These are phyloP conservation scores for Herpetomonas samuelpessoai DNA, from an alignment of 208 protist genomes.

Conservation along the genomic window DNA sequence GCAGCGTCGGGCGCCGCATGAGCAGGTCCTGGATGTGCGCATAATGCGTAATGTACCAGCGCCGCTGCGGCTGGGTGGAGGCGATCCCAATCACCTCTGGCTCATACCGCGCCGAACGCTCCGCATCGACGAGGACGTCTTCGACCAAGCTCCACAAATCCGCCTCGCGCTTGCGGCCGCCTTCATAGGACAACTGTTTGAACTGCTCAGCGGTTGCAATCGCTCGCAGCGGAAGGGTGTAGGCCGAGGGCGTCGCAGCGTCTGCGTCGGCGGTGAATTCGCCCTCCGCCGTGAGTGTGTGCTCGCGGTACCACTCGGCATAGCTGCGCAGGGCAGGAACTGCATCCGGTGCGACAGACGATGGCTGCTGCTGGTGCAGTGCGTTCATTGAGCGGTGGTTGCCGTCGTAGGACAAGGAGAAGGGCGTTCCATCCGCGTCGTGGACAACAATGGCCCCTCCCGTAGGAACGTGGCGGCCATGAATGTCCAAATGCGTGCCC, in stretches of 20 bases:
- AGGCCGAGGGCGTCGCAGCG: background rate
- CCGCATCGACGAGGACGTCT: constrained; percentile 52
- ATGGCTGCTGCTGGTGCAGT: background rate
- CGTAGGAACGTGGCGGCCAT: too few species aligned
- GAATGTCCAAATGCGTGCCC: too few species aligned
- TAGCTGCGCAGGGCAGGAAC: constrained; percentile 24
- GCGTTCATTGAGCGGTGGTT: background rate
- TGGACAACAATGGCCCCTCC: too few species aligned
- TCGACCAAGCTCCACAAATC: constrained; percentile 62
- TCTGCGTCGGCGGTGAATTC: background rate
- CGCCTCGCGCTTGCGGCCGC: constrained; percentile 36
- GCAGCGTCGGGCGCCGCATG: constrained; percentile 48
- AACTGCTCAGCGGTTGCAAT: constrained; percentile 41
- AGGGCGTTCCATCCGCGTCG: too few species aligned
- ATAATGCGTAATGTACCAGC: constrained; percentile 80
- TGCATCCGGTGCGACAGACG: background rate
- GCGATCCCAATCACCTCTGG: constrained; percentile 65
- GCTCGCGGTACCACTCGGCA: constrained; percentile 45
- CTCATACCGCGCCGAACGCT: constrained; percentile 42
- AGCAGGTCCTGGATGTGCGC: constrained; percentile 72
- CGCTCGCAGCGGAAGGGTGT: constrained; percentile 4
- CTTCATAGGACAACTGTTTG: constrained; percentile 30
- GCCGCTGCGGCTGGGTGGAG: constrained; percentile 53
- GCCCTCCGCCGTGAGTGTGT: constrained; percentile 11
- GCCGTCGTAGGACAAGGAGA: too few species aligned